Percentiles rank a stretch among this genome's conserved stretches.
Evolutionary conservation across 768 basidiomycete genomes (phyloP).

Genomic region (Boletus vinaceobasis): DNA sequence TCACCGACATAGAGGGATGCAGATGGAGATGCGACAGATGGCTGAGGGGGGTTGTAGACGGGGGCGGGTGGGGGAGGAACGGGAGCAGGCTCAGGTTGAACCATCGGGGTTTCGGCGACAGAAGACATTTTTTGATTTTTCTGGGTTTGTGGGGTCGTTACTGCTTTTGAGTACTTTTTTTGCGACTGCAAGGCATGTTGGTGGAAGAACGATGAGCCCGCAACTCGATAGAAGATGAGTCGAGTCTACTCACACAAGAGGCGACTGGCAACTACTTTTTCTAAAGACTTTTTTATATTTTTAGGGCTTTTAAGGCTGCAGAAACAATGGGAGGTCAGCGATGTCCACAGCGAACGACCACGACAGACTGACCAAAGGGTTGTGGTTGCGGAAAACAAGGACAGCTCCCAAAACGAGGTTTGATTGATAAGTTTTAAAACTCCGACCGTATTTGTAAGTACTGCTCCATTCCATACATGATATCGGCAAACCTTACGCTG

Average conservation of each 20-base stretch:
- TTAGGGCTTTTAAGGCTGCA: constrained; percentile 56
- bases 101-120: constrained; percentile 52
- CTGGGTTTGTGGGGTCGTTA: constrained; percentile 72
- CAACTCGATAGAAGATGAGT: constrained; percentile 11
- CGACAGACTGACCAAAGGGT: constrained; percentile 53
- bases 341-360: constrained; percentile 8
- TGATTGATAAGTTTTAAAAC: constrained; percentile 36
- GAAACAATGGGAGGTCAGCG: constrained; percentile 18
- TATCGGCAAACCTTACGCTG: neutral
- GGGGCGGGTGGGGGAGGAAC: constrained; percentile 46
- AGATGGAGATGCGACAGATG: constrained; percentile 63
- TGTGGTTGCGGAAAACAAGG: constrained; percentile 57
- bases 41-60: constrained; percentile 53
- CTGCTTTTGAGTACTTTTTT: constrained; percentile 85
- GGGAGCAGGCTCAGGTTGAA: constrained; percentile 47
- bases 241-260: constrained; percentile 55
- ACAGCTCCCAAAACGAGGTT: constrained; percentile 16
- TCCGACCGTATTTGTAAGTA: constrained; percentile 32
- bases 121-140: constrained; percentile 58
- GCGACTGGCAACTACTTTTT: constrained; percentile 74
- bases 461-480: neutral
- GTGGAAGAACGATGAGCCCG: constrained; percentile 13
- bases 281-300: constrained; percentile 64
- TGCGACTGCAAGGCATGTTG: constrained; percentile 41
- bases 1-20: constrained; percentile 99